Evolutionary conservation across 257 asterid species (phyloP), one percentile per base, ranked within the genome.

Genomic region (Solanum paucissectum): DNA sequence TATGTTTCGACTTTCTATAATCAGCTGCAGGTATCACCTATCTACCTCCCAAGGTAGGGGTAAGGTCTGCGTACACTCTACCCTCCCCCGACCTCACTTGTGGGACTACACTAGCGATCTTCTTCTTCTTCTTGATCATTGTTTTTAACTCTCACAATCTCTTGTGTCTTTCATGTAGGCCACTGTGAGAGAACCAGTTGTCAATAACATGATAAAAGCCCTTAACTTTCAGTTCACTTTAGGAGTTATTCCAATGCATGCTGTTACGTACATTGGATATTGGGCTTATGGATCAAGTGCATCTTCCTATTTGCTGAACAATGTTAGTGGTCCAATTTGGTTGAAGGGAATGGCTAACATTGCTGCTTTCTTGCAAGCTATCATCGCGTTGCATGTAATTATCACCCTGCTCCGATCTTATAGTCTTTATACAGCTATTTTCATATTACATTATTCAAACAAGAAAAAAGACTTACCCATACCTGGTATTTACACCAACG

Each of bases 221-320:
- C 95, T 97, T 20, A 93, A 94, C 90, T 97, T 97, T 81, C 99
- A 97, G 91, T 97, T 97, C 88, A 92, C 97, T 6, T 86, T 91
- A 5, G 99, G 99, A 72, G 95, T 94, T 82, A 72, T 96, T 87
- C 99, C 99, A 8, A 87, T 97, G 98, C 94, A 93, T 91, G 98
- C 98, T 0, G 92, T 97, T 85, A 93, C 95, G 34, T 96, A 96
- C 89, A 84, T 93, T n/a, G 99, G 99, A 14, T 97, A 96, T 77
- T 97, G 99, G 99, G 99, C 99, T 38, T 97, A 97, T 34, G 99
- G 99, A 38, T 87, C 93, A 25, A 46, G 38, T 84, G 90, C 98
- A 10, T 94, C 98, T 11, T 79, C 95, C 82, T 97, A 97, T 93
- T 91, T 97, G 93, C 95, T 95, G 44, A 96, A 93, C 94, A 97